Base-by-base conservation (phyloP, 2,329 filamentous ascomycete genomes). In the Fusarium penzigii region DNA sequence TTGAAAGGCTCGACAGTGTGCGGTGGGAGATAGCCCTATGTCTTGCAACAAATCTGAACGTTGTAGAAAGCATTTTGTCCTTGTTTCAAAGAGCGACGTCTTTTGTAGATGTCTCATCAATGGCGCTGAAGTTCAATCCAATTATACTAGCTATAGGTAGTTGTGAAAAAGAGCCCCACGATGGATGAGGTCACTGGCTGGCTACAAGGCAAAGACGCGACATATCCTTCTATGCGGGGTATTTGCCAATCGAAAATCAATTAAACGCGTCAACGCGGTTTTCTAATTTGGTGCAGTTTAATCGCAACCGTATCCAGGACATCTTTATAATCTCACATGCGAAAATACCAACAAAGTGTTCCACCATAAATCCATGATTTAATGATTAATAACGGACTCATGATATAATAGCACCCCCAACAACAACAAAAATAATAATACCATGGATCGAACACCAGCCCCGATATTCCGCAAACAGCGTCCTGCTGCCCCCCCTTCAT, bases 1-100 rank as follows among this genome's bases (percentile, higher is more conserved):
- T 75, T 8, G 74, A 65, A 17, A 85, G 62, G 7, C 76, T 80
- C 36, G 77, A 77, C 5, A 83, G 55, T 14, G 64, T 51, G 32
- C 80, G 62, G 14, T 51, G 57, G 39, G 65, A 58, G 3, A 59
- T 32, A 6, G 34, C 29, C 39, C 53, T 50, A 44, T 62, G 52
- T 16, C 64, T 57, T 13, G 56, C 48, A 51, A 51, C 61, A 42
- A 58, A 58, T 6, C 68, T 65, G 53, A 65, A 54, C 5, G 51
- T 60, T 32, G 58, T 49, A 6, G 54, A 46, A 46, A 70, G 46
- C 70, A 71, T 72, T 50, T 46, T 29, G 48, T 16, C 39, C 44
- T 40, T 36, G 14, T 41, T 59, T 36, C 17, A 17, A 46, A 36
- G 34, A 53, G 29, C 14, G 42, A 32, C 17, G 34, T 45, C 39